These are phyloP conservation scores for Hondaea fermentalgiana DNA, from an alignment of 108 stramenopile genomes.

Conservation along the genomic window DNA sequence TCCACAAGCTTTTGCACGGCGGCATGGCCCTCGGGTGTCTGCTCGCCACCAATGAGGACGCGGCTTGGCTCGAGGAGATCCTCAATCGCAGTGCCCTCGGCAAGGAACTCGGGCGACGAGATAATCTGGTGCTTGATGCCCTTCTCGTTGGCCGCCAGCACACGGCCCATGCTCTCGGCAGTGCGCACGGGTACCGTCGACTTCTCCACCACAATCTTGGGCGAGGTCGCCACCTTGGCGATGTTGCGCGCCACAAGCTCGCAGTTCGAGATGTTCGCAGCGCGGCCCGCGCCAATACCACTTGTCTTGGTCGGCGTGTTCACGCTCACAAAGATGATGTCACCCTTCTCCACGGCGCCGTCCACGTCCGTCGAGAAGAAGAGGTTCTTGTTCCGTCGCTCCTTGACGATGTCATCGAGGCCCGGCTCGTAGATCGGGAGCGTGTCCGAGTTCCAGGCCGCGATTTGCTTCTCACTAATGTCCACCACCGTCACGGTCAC, in stretches of 20 bases:
- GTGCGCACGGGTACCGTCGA: slow-evolving; percentile 96
- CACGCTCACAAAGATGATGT: slow-evolving; percentile 97
- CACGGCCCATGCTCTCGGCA: slow-evolving; percentile 84
- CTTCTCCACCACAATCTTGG: slow-evolving; percentile 98
- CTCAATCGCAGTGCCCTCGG: slow-evolving; percentile 95
- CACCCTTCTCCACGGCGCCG: slow-evolving; percentile 71
- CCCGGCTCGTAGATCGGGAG: slow-evolving; percentile 99
- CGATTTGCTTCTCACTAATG: slow-evolving; percentile 81
- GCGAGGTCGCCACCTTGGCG: slow-evolving; percentile 72
- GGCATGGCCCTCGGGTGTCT: slow-evolving; percentile 72
- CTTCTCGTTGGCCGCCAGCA: slow-evolving; percentile 80
- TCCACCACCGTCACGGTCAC: slow-evolving; percentile 94
- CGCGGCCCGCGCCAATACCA: slow-evolving; percentile 96
- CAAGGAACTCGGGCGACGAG: slow-evolving; percentile 96
- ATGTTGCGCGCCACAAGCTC: slow-evolving; percentile 98
- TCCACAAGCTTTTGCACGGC: slow-evolving; percentile 41
- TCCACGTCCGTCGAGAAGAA: slow-evolving; percentile 97
- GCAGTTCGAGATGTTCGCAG: slow-evolving; percentile 98
- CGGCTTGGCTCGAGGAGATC: slow-evolving; percentile 88
- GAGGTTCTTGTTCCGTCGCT: slow-evolving; percentile 58
- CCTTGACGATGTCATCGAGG: slow-evolving; percentile 63
- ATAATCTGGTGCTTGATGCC: slow-evolving; percentile 88
- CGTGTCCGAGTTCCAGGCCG: slow-evolving; percentile 84
- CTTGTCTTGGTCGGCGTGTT: slow-evolving; percentile 98
- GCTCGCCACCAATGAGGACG: slow-evolving; percentile 94